These are phyloP conservation scores for Mortierella sp. DNA, from an alignment of 371 early-diverging fungal species.

Conservation along the genomic window DNA sequence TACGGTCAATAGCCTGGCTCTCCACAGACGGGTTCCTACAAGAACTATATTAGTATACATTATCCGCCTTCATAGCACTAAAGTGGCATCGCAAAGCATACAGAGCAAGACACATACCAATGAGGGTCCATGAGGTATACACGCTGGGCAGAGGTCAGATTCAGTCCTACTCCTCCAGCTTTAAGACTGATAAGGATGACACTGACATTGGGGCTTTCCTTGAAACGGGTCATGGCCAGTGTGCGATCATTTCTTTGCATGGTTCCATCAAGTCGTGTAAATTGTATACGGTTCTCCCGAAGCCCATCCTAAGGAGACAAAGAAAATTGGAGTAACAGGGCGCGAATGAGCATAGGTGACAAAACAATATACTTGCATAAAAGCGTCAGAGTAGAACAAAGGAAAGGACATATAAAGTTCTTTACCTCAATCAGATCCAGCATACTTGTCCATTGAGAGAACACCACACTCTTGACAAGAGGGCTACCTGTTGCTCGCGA, in stretches of 20 bases:
- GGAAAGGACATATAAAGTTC: conserved; percentile 2
- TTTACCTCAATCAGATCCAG: conserved; percentile 73
- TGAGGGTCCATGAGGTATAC: conserved; percentile 72
- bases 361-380: no score
- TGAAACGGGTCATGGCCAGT: conserved; percentile 68
- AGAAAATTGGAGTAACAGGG: no score
- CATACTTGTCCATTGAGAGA: conserved; percentile 88
- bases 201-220: conserved; percentile 52
- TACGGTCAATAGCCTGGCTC: conserved; percentile 89
- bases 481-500: conserved; percentile 22
- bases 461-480: conserved; percentile 76
- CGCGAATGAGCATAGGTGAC: no score
- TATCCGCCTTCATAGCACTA: no score
- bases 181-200: conserved; percentile 88
- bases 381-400: no score
- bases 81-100: no score
- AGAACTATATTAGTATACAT: no score
- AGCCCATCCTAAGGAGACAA: conserved; percentile 36
- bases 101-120: conserved; percentile 53
- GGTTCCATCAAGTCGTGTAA: conserved; percentile 78
- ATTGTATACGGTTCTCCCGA: conserved; percentile 56
- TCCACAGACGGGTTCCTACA: conserved; percentile 85
- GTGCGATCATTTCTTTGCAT: conserved; percentile 72
- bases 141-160: conserved; percentile 83
- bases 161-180: conserved; percentile 92